Evolutionary conservation across 805 yeast species (phyloP).

Genomic region (Schwanniomyces sp.): DNA sequence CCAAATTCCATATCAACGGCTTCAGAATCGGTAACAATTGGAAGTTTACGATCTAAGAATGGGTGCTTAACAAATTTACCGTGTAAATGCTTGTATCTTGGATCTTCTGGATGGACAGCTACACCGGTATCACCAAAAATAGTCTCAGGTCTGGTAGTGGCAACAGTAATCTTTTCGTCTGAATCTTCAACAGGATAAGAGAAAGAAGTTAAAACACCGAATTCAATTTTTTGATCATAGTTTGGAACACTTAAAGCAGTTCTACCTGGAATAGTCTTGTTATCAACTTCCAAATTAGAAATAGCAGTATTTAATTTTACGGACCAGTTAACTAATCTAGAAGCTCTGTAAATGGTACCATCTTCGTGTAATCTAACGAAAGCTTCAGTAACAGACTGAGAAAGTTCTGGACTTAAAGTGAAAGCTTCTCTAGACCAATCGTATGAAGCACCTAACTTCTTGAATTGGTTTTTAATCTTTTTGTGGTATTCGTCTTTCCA

Average conservation of each 20-base stretch:
- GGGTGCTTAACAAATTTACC: conserved; percentile 93
- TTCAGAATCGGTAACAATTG: conserved; percentile 85
- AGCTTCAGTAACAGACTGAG: conserved; percentile 84
- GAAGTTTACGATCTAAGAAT: conserved; percentile 78
- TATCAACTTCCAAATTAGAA: conserved; percentile 94
- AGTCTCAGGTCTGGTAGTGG: conserved; percentile 99
- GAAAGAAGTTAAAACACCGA: conserved; percentile 95
- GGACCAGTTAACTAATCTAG: conserved; percentile 94
- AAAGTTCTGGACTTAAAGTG: conserved; percentile 78
- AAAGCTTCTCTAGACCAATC: conserved; percentile 96
- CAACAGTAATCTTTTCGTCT: conserved; percentile 85
- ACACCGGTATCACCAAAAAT: conserved; percentile 97
- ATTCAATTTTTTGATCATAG: conserved; percentile 86
- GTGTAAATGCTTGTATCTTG: conserved; percentile 89
- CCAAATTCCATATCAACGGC: conserved; percentile 99
- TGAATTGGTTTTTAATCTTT: conserved; percentile 81
- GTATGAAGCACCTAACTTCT: conserved; percentile 91
- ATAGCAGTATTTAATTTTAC: conserved; percentile 92
- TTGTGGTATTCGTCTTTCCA: conserved; percentile 95
- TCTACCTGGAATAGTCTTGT: conserved; percentile 82
- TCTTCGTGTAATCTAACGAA: conserved; percentile 91
- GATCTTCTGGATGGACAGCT: conserved; percentile 96
- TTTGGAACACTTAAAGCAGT: conserved; percentile 84
- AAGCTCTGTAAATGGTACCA: conserved; percentile 91
- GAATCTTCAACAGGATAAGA: conserved; percentile 86